Base-by-base conservation (phyloP, 2,329 filamentous ascomycete species). In the Thielaviopsis euricoi region DNA sequence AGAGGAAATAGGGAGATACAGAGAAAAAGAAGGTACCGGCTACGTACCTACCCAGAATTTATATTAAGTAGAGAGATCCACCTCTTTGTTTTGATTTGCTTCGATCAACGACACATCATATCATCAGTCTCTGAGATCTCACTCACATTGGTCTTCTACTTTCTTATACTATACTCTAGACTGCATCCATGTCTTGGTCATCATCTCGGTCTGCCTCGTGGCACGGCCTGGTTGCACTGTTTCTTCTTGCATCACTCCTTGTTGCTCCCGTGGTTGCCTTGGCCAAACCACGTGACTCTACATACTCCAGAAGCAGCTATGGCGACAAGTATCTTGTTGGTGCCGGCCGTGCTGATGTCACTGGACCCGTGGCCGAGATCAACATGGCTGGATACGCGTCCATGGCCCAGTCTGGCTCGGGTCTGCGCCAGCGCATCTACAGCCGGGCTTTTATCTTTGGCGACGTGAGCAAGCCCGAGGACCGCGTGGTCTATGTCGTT, bases 351-450 rank as follows among this genome's bases (percentile, higher is more conserved):
- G 77, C 71, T 17, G 76, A 79, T 63, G 76, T 79, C 62, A 79
- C 76, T 1, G 76, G 86, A 3, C 88, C 89, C 0, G 86, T 93
- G 5, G 89, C 91, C 26, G 89, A 95, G 70, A 82, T 95, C 70
- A 89, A 88, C 66, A 79, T 95, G 70, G 93, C 90, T 76, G 90
- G 90, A 61, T 95, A 95, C 71, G 89, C 89, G 26, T 82, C 87
- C 67, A 74, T 81, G 15, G 79, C 79, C 50, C 90, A 96, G 70
- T 71, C 86, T n/a, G 90, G 90, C 52, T 82, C 81, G 6, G 90
- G 90, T 25, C 73, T 96, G 53, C 83, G 89, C 51, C 90, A 96
- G 71, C 79, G 90, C 58, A 75, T 95, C 22, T 90, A 90, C 70
- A 88, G 87, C 17, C 83, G 90, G 58, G 84, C 90, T 29, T 95